Evolutionary conservation across 306 rosid genomes (phyloP).

Genomic region (Casuarina glauca): DNA sequence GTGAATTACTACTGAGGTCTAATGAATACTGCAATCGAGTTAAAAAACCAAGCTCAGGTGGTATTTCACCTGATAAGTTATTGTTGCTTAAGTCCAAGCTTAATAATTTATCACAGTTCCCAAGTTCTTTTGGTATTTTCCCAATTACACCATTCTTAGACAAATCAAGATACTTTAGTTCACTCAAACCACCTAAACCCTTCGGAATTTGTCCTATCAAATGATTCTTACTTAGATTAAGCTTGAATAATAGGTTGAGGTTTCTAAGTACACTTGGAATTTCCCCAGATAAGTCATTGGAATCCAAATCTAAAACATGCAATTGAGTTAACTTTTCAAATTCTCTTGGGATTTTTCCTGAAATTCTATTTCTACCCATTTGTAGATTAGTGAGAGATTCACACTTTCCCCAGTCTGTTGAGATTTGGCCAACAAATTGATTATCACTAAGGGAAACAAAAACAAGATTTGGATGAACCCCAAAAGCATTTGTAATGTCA

Average conservation of each 20-base stretch:
- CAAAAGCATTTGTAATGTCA: constrained; percentile 53
- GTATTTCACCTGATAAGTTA: constrained; percentile 14
- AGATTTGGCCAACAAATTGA: constrained; percentile 16
- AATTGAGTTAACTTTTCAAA: constrained; percentile 37
- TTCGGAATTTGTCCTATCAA: constrained; percentile 44
- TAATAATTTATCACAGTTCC: constrained; percentile 19
- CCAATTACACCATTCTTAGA: constrained; percentile 51
- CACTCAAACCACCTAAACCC: constrained; percentile 26
- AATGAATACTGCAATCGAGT: constrained; percentile 33
- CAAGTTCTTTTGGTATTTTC: constrained; percentile 38
- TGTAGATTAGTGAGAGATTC: constrained; percentile 36
- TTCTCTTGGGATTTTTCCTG: constrained; percentile 55
- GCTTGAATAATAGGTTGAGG: constrained; percentile 16
- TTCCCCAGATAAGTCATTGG: constrained; percentile 45
- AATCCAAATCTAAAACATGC: constrained; percentile 22
- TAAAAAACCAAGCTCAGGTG: constrained; percentile 53
- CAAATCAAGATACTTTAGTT: constrained; percentile 46
- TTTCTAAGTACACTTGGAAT: constrained; percentile 27
- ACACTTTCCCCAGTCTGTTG: constrained; percentile 51
- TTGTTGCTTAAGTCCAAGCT: background rate
- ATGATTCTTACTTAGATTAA: constrained; percentile 54
- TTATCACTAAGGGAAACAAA: constrained; percentile 38
- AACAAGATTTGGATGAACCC: constrained; percentile 34
- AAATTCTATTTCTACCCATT: constrained; percentile 51
- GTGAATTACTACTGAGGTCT: constrained; percentile 64